Evolutionary conservation across 2,329 filamentous ascomycete species (phyloP).

Genomic region (Malbranchea zuffiana): DNA sequence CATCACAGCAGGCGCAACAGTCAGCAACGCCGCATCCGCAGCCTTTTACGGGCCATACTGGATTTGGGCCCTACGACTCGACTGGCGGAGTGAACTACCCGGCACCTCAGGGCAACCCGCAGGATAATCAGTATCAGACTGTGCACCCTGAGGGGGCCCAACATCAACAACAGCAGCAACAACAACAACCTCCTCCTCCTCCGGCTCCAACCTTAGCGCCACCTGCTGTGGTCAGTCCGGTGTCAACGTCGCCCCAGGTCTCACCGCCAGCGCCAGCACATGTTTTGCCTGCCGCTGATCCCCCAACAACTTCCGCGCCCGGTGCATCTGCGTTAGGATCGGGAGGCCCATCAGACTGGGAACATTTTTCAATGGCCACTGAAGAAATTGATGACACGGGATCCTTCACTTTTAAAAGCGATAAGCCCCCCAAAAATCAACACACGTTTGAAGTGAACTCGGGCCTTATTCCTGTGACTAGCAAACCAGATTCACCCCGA

Average conservation of each 20-base stretch:
- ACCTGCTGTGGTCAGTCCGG: slow-evolving; percentile 7
- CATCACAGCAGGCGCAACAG: slow-evolving; percentile 14
- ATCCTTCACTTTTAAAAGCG: slow-evolving; percentile 9
- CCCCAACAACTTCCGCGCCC: slow-evolving; percentile 7
- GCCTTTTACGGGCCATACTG: too few species aligned
- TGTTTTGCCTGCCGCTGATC: slow-evolving; percentile 8
- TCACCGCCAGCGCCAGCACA: slow-evolving; percentile 20
- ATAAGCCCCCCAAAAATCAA: slow-evolving; percentile 6
- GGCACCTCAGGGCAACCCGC: slow-evolving; percentile 5
- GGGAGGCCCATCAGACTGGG: slow-evolving; percentile 40
- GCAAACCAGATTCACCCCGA: not conserved
- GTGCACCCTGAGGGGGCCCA: too few species aligned
- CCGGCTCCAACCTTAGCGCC: slow-evolving; percentile 2
- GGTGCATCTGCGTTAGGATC: slow-evolving; percentile 29
- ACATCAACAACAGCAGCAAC: slow-evolving; percentile 1
- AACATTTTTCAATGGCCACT: slow-evolving; percentile 30
- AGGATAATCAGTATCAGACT: not conserved
- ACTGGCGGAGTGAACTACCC: slow-evolving; percentile 14
- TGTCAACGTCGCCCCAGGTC: slow-evolving; percentile 10
- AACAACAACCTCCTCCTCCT: not conserved
- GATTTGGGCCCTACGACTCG: slow-evolving; percentile 9
- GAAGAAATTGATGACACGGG: slow-evolving; percentile 29
- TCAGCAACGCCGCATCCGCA: slow-evolving; percentile 12
- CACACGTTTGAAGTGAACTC: slow-evolving; percentile 12
- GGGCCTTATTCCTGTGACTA: not conserved